phyloP scores from a whole-genome alignment of 768 basidiomycete species.

The Mycena epipterygia region DNA sequence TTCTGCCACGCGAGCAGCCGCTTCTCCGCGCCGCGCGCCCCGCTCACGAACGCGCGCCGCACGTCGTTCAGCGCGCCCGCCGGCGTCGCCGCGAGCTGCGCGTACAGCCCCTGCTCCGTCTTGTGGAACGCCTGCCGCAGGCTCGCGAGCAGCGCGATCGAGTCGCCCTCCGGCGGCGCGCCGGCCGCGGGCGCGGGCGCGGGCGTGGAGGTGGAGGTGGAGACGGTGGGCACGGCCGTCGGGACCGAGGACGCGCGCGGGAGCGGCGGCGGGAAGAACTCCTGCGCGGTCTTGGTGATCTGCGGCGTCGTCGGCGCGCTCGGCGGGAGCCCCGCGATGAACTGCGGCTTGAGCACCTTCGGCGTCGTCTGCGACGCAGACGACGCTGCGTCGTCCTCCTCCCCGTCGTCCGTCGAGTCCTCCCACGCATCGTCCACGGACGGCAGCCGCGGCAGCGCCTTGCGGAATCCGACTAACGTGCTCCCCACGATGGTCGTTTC shows the following conservation, averaged over 20 bases:
- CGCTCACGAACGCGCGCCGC: constrained; percentile 66
- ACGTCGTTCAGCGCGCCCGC: constrained; percentile 70
- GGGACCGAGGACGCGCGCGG: constrained; percentile 25
- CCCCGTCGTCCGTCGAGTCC: constrained; percentile 44
- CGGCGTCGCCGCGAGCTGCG: constrained; percentile 64
- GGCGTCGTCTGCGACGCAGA: constrained; percentile 34
- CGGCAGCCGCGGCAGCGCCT: constrained; percentile 72
- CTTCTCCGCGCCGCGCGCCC: constrained; percentile 66
- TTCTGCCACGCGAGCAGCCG: constrained; percentile 73
- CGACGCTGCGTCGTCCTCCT: constrained; percentile 10
- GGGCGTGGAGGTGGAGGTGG: constrained; percentile 20
- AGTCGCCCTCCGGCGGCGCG: constrained; percentile 31
- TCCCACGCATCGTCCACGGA: constrained; percentile 65
- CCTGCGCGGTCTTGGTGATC: constrained; percentile 24
- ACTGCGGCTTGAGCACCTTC: not conserved
- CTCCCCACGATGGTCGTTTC: constrained; percentile 56
- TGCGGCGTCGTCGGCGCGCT: constrained; percentile 34
- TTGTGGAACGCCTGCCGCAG: constrained; percentile 71
- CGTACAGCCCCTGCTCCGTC: constrained; percentile 71
- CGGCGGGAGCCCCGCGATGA: constrained; percentile 27
- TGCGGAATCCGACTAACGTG: constrained; percentile 49
- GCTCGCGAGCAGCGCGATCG: constrained; percentile 55
- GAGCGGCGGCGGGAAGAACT: constrained; percentile 24
- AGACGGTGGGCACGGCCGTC: not conserved
- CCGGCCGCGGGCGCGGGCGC: constrained; percentile 22